Evolutionary conservation across 441 rosid genomes (phyloP).

Genomic region (Adansonia madagascariensis): DNA sequence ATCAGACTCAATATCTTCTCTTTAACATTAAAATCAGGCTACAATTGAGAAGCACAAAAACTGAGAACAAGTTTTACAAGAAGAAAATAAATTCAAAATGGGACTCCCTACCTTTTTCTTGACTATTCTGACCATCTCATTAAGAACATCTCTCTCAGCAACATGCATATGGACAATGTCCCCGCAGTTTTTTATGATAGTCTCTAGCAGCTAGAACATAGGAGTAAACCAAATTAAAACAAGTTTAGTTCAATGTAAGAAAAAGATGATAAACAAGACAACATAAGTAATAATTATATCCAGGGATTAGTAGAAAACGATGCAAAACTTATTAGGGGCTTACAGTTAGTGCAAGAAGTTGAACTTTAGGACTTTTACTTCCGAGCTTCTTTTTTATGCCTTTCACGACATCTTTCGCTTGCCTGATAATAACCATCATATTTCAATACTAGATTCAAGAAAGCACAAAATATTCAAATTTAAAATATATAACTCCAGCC

Average conservation of each 20-base stretch:
- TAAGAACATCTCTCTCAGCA: constrained; percentile 89
- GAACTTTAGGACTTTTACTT: constrained; percentile 91
- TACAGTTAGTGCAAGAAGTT: constrained; percentile 93
- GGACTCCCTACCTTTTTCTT: constrained; percentile 78
- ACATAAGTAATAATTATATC: constrained; percentile 3
- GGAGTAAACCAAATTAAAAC: constrained; percentile 25
- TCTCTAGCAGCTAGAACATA: constrained; percentile 79
- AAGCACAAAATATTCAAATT: neutral
- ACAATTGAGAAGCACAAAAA: constrained; percentile 39
- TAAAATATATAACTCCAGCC: neutral
- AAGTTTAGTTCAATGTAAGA: constrained; percentile 11
- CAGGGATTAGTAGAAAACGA: neutral
- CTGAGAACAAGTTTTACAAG: constrained; percentile 33
- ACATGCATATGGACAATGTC: constrained; percentile 99
- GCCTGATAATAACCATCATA: constrained; percentile 55
- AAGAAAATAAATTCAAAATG: constrained; percentile 14
- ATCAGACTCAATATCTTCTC: constrained; percentile 88
- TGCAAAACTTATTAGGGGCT: constrained; percentile 37
- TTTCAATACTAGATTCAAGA: constrained; percentile 24
- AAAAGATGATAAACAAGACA: constrained; percentile 18
- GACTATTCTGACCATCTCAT: constrained; percentile 90
- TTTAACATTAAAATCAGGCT: constrained; percentile 91
- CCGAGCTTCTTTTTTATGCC: constrained; percentile 86
- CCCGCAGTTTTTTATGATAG: constrained; percentile 94
- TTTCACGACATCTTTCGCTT: constrained; percentile 95